Conservation (phyloP, 1,284 basidiomycete species). For the Hymenochaete sp. region DNA sequence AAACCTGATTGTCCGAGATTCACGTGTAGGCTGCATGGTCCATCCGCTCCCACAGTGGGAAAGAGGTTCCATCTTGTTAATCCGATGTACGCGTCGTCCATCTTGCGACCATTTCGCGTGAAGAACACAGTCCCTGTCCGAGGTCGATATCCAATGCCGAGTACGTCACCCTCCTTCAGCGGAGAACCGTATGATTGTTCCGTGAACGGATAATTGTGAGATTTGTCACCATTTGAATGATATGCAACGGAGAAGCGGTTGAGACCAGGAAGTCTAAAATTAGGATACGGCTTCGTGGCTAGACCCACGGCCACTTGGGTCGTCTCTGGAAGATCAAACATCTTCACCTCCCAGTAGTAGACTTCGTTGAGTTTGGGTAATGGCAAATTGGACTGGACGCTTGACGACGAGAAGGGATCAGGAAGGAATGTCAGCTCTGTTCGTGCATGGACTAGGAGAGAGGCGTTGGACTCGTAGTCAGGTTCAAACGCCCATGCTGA, state of each 20-base stretch:
- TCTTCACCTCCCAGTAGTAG: conserved; percentile 97
- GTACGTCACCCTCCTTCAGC: conserved; percentile 88
- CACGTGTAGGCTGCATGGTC: conserved; percentile 89
- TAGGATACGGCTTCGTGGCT: conserved; percentile 91
- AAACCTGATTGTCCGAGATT: conserved; percentile 95
- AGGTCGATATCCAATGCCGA: conserved; percentile 89
- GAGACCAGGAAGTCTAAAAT: conserved; percentile 85
- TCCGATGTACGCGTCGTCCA: conserved; percentile 89
- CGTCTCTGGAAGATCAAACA: conserved; percentile 84
- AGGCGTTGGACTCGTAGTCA: conserved; percentile 88
- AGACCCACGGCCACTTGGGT: conserved; percentile 85
- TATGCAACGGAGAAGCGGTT: conserved; percentile 92
- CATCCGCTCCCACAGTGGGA: conserved; percentile 90
- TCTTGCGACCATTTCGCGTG: conserved; percentile 90
- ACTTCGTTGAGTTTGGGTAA: conserved; percentile 94
- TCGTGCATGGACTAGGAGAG: conserved; percentile 83
- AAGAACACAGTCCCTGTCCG: conserved; percentile 95
- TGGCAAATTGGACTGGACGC: conserved; percentile 90
- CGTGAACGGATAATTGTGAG: conserved; percentile 95
- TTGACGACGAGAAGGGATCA: conserved; percentile 87
- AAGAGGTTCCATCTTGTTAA: conserved; percentile 87
- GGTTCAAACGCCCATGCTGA: conserved; percentile 97
- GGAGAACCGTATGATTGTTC: conserved; percentile 77
- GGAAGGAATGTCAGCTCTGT: conserved; percentile 95
- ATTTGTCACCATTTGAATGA: conserved; percentile 95